Conservation (phyloP, 2,329 filamentous ascomycete species). For the Chaetoscypha palmicola region DNA sequence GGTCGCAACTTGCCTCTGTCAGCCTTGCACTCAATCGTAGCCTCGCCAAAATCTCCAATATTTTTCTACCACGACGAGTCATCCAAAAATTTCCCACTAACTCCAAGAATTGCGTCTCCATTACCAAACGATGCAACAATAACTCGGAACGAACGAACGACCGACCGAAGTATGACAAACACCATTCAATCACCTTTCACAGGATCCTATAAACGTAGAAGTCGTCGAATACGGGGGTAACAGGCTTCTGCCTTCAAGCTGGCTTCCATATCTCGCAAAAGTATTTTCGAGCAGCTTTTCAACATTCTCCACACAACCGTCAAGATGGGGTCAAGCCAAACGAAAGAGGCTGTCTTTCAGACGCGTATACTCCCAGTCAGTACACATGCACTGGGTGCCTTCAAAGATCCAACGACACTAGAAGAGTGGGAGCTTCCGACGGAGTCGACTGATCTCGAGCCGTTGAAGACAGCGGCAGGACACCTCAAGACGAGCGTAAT, state of each 20-base stretch:
- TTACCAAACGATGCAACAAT: constrained; percentile 9
- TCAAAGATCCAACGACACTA: constrained; percentile 20
- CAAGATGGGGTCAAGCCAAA: constrained; percentile 20
- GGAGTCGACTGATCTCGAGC: constrained; percentile 9
- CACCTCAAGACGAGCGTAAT: constrained; percentile 26
- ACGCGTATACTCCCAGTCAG: constrained; percentile 24
- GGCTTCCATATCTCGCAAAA: constrained; percentile 15
- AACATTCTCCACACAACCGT: not conserved
- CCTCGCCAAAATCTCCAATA: constrained; percentile 3
- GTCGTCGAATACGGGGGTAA: constrained; percentile 20
- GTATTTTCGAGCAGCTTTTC: constrained; percentile 9
- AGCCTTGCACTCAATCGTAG: constrained; percentile 8
- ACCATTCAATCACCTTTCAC: constrained; percentile 9
- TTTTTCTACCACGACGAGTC: constrained; percentile 1
- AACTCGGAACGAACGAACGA: not conserved
- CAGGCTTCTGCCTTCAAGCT: constrained; percentile 11
- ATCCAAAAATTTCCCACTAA: not conserved
- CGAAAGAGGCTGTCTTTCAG: constrained; percentile 13
- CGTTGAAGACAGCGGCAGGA: constrained; percentile 25
- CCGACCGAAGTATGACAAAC: constrained; percentile 22
- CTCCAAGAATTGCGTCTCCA: not conserved
- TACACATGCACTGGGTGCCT: constrained; percentile 19
- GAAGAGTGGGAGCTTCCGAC: constrained; percentile 25
- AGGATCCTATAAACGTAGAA: constrained; percentile 25
- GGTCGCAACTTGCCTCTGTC: too few species aligned